Evolutionary conservation across 352 stramenopile genomes (phyloP), one percentile per base, ranked within the genome.

Genomic region (Globisporangium middletonii): DNA sequence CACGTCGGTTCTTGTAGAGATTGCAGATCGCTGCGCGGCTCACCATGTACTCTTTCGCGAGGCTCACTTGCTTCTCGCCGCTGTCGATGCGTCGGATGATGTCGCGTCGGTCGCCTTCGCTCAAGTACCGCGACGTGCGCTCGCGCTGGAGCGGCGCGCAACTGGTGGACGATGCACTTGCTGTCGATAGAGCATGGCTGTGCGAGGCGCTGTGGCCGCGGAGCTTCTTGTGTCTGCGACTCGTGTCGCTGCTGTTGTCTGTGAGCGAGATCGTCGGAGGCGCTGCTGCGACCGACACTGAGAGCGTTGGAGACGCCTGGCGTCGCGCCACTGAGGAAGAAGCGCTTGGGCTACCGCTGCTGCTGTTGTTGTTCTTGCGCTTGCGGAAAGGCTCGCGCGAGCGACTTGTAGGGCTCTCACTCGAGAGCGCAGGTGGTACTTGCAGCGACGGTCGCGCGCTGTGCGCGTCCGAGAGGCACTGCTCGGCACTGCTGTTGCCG

Each of bases 21-120:
- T 83, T 79, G 53, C 73, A 83, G 37, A 83, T 78, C 41, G 73
- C 73, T 5, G 73, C 73, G 28, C 73, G 73, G 47, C 71, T 83
- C 1, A 80, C 73, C 30, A 57, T 53, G 49, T 78, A 83, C 47
- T 83, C 73, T 55, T 63, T 76, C 13, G 73, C 73, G 43, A 83
- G 65, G 18, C 64, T 52, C 26, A 77, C 71, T 41, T 83, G 73
- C 59, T 79, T 79, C 63, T 83, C 71, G 13, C 73, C 73, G 5
- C 41, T 48, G 49, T 77, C 63, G 44, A 83, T 77, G 19, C 73
- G 69, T 13, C 56, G 64, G 43, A 83, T 80, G 60, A 83, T 80
- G 9, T 47, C 53, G 8, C 69, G 69, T 0, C 72, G 72, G 47
- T 81, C 69, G 2, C 53, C 55, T 46, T 78, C 72, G 52, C 72